Conservation (phyloP, 768 basidiomycete species). For the Sporobolomyces phaffii region DNA sequence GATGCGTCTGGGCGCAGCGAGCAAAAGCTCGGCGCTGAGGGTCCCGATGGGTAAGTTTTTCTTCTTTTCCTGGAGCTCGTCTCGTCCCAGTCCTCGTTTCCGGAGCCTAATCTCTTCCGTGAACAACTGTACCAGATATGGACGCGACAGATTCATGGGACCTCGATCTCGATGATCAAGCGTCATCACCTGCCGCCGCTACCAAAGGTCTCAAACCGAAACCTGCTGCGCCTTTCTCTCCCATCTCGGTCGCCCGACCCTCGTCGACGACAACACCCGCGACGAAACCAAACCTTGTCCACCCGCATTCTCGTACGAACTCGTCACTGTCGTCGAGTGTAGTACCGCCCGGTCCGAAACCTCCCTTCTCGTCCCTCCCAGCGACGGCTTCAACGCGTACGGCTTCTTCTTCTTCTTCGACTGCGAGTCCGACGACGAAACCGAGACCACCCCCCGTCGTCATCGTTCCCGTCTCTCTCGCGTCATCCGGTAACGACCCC, state of each 20-base stretch:
- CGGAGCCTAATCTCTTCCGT: too few relatives aligned
- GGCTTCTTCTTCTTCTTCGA: not conserved
- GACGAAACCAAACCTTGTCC: too few relatives aligned
- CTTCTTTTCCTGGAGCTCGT: not conserved
- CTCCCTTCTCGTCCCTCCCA: too few relatives aligned
- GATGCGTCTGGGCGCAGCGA: constrained; percentile 13
- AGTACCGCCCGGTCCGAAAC: not conserved
- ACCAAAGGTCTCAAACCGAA: constrained; percentile 3
- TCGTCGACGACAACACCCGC: not conserved
- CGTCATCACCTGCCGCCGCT: not conserved
- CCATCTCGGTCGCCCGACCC: not conserved
- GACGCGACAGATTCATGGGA: constrained; percentile 36
- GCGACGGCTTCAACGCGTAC: not conserved
- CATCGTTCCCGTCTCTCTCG: too few relatives aligned
- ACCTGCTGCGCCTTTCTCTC: not conserved
- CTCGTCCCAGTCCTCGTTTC: too few relatives aligned
- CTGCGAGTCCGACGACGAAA: too few relatives aligned
- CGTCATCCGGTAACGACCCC: too few relatives aligned
- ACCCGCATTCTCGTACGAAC: not conserved
- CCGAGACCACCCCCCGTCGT: too few relatives aligned
- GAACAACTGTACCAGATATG: too few relatives aligned
- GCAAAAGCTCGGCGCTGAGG: constrained; percentile 17
- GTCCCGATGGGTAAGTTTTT: constrained; percentile 18
- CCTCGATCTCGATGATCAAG: constrained; percentile 16
- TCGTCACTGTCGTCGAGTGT: not conserved